Evolutionary conservation across 768 basidiomycete species (phyloP).

Genomic region (Macrolepiota fuliginosa): DNA sequence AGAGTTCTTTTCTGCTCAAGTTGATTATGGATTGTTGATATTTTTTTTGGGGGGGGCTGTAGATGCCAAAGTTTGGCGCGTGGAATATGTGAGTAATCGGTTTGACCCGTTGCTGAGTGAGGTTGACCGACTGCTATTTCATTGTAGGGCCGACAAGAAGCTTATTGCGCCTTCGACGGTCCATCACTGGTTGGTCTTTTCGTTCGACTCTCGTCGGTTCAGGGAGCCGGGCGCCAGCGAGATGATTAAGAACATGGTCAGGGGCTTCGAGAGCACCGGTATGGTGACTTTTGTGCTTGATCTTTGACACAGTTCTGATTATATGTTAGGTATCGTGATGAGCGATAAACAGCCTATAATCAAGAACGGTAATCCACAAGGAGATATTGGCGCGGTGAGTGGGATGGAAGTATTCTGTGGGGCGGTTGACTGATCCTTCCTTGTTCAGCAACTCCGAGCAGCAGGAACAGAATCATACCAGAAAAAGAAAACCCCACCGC

Average conservation of each 20-base stretch:
- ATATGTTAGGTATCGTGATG: slow-evolving; percentile 55
- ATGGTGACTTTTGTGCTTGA: slow-evolving; percentile 24
- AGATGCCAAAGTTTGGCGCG: slow-evolving; percentile 61
- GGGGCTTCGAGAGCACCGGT: slow-evolving; percentile 59
- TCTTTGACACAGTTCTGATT: slow-evolving; percentile 27
- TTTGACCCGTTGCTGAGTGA: not conserved
- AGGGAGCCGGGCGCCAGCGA: slow-evolving; percentile 19
- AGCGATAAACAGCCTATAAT: slow-evolving; percentile 42
- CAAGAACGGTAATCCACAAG: slow-evolving; percentile 58
- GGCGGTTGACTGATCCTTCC: slow-evolving; percentile 27
- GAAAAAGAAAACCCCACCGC: slow-evolving; percentile 40
- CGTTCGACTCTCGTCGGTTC: slow-evolving; percentile 65
- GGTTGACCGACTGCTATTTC: slow-evolving; percentile 40
- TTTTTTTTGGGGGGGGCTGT: slow-evolving; percentile 11
- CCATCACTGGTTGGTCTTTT: slow-evolving; percentile 57
- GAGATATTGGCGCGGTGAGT: slow-evolving; percentile 40
- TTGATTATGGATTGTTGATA: not conserved
- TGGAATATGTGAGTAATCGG: slow-evolving; percentile 69
- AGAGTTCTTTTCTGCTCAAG: not conserved
- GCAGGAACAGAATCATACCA: slow-evolving; percentile 46
- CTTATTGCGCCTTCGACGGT: slow-evolving; percentile 57
- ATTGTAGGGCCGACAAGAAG: slow-evolving; percentile 61
- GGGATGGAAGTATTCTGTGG: not conserved
- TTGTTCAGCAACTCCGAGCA: slow-evolving; percentile 42
- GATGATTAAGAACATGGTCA: slow-evolving; percentile 46